phyloP scores from a whole-genome alignment of 306 rosid species.

The Rosa rugosa region DNA sequence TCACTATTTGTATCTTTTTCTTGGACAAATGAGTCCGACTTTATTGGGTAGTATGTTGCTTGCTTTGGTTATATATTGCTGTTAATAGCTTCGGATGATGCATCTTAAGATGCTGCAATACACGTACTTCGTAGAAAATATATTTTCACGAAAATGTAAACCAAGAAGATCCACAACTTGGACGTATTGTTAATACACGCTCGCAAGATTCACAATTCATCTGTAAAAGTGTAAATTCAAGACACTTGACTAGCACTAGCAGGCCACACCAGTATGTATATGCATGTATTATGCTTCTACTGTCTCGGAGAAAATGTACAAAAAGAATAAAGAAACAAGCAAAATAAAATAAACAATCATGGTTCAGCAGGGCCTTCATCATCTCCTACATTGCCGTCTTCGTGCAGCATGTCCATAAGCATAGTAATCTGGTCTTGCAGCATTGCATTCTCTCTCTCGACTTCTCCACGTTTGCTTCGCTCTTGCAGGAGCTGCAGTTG shows the following conservation, averaged over 20 bases:
- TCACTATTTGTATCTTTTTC: too few species aligned
- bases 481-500: conserved; percentile 83
- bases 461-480: conserved; percentile 61
- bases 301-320: conserved; percentile 30
- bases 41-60: too few species aligned
- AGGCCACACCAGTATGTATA: conserved; percentile 11
- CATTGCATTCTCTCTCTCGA: conserved; percentile 77
- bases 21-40: too few species aligned
- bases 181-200: not conserved
- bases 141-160: too few species aligned
- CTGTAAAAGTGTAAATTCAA: conserved; percentile 17
- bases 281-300: conserved; percentile 14
- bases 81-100: not conserved
- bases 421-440: conserved; percentile 76
- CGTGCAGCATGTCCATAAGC: conserved; percentile 91
- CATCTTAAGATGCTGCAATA: not conserved
- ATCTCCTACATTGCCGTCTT: conserved; percentile 54
- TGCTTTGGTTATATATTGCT: not conserved
- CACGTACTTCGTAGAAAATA: too few species aligned
- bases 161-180: not conserved
- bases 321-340: conserved; percentile 37
- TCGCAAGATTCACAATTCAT: not conserved
- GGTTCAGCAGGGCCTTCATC: conserved; percentile 55
- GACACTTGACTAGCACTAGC: conserved; percentile 20
- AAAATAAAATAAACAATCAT: conserved; percentile 5